Percentiles rank a stretch among this genome's conserved stretches.
Evolutionary conservation across 2,329 filamentous ascomycete genomes (phyloP).

Genomic region (Alternaria sp.): DNA sequence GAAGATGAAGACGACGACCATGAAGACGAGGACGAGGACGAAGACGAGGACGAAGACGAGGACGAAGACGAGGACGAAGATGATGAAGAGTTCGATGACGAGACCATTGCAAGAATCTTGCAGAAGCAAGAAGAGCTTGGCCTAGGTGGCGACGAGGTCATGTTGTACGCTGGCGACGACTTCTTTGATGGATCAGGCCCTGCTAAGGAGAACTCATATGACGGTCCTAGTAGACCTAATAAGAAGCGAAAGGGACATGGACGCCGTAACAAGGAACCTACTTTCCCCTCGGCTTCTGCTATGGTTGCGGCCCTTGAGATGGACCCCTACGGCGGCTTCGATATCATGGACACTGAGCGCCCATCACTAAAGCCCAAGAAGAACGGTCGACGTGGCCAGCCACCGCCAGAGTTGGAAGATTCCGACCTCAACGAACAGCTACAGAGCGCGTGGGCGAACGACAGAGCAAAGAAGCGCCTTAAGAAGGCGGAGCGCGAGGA

Average conservation of each 20-base stretch:
- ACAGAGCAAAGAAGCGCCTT: conserved; percentile 56
- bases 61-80: conserved; percentile 49
- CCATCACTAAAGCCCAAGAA: conserved; percentile 71
- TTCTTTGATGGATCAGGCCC: conserved; percentile 49
- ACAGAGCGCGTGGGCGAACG: conserved; percentile 54
- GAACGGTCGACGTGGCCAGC: conserved; percentile 67
- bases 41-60: conserved; percentile 59
- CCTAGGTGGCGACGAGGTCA: conserved; percentile 65
- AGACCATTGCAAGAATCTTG: conserved; percentile 67
- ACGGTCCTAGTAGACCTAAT: conserved; percentile 37
- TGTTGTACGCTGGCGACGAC: conserved; percentile 64
- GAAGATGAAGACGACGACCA: conserved; percentile 31
- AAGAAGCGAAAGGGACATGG: conserved; percentile 33
- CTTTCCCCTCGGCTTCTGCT: conserved; percentile 63
- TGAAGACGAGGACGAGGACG: conserved; percentile 58
- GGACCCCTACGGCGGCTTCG: conserved; percentile 73
- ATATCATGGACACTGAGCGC: conserved; percentile 83
- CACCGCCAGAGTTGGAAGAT: conserved; percentile 58
- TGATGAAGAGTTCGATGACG: conserved; percentile 61
- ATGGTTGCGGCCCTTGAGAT: conserved; percentile 67
- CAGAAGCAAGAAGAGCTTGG: conserved; percentile 71
- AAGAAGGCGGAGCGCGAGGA: conserved; percentile 60
- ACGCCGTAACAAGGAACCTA: conserved; percentile 27
- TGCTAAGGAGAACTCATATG: conserved; percentile 18
- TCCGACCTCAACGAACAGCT: conserved; percentile 55